Evolutionary conservation across 1,139 yeast species (phyloP).

Genomic region (Saccharomyces hybrid): DNA sequence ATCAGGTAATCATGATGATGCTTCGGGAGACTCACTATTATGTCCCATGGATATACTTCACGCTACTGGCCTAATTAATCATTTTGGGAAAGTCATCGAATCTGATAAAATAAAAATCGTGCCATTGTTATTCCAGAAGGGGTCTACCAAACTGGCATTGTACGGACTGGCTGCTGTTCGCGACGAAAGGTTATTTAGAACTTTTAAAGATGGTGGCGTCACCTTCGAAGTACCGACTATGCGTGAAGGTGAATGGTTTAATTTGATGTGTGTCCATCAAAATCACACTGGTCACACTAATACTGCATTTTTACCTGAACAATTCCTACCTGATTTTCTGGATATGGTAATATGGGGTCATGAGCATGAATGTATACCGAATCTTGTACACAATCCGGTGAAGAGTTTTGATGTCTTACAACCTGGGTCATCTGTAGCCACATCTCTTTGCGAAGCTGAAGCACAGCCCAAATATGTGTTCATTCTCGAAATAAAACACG

Average conservation of each 20-base stretch:
- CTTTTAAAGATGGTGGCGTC: slow-evolving; percentile 75
- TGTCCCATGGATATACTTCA: slow-evolving; percentile 82
- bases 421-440: slow-evolving; percentile 93
- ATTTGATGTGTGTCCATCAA: slow-evolving; percentile 81
- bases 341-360: slow-evolving; percentile 94
- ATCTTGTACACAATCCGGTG: slow-evolving; percentile 56
- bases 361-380: slow-evolving; percentile 88
- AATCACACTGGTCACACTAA: slow-evolving; percentile 75
- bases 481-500: slow-evolving; percentile 54
- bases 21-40: slow-evolving; percentile 80
- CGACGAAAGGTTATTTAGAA: slow-evolving; percentile 78
- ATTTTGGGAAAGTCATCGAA: slow-evolving; percentile 77
- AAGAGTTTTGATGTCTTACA: slow-evolving; percentile 75
- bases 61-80: slow-evolving; percentile 77
- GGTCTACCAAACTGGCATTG: slow-evolving; percentile 69
- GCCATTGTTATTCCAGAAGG: slow-evolving; percentile 81
- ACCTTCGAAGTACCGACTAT: slow-evolving; percentile 63
- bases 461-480: slow-evolving; percentile 68
- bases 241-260: slow-evolving; percentile 65
- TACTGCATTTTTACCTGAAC: slow-evolving; percentile 78
- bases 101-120: slow-evolving; percentile 65
- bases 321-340: slow-evolving; percentile 69
- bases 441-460: slow-evolving; percentile 84
- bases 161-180: slow-evolving; percentile 86
- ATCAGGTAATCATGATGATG: slow-evolving; percentile 95